These are phyloP conservation scores for Plasmodium knowlesi DNA, from an alignment of 169 alveolate genomes.

Conservation along the genomic window DNA sequence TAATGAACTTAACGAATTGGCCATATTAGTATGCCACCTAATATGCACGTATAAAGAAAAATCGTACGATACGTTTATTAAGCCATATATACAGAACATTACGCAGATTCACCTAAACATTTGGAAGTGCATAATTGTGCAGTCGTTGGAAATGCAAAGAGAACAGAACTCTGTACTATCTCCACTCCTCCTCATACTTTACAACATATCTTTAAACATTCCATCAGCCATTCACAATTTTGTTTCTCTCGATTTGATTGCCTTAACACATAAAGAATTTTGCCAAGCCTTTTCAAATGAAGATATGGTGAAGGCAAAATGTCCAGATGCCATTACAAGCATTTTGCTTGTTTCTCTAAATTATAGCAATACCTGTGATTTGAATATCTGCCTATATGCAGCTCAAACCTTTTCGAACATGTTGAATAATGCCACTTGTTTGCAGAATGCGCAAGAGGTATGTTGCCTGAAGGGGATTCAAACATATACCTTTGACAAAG, in stretches of 20 bases:
- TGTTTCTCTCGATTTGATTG: constrained; percentile 41
- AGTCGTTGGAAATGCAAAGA: constrained; percentile 74
- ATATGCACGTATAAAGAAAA: constrained; percentile 72
- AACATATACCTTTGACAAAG: not conserved
- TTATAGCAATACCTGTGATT: constrained; percentile 52
- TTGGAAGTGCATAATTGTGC: constrained; percentile 69
- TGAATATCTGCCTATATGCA: constrained; percentile 54
- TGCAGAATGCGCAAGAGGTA: constrained; percentile 51
- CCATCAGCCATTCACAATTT: constrained; percentile 53
- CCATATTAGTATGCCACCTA: constrained; percentile 63
- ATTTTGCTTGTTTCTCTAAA: constrained; percentile 50
- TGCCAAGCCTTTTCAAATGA: constrained; percentile 55
- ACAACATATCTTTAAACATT: constrained; percentile 60
- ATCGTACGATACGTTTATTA: constrained; percentile 46
- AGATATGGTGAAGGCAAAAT: constrained; percentile 42
- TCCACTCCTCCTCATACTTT: constrained; percentile 31
- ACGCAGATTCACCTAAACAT: constrained; percentile 49
- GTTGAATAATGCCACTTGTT: constrained; percentile 50
- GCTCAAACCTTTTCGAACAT: constrained; percentile 43
- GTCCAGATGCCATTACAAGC: constrained; percentile 62
- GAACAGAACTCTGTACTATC: constrained; percentile 71
- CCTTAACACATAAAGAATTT: constrained; percentile 58
- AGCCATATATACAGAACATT: constrained; percentile 64
- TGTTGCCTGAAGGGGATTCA: not conserved
- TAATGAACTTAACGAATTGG: constrained; percentile 55